A percentile compares a stretch with the other conserved stretches of the same genome.
These are phyloP conservation scores for Middelhovenomyces tepae DNA, from an alignment of 805 yeast genomes.

Conservation along the genomic window DNA sequence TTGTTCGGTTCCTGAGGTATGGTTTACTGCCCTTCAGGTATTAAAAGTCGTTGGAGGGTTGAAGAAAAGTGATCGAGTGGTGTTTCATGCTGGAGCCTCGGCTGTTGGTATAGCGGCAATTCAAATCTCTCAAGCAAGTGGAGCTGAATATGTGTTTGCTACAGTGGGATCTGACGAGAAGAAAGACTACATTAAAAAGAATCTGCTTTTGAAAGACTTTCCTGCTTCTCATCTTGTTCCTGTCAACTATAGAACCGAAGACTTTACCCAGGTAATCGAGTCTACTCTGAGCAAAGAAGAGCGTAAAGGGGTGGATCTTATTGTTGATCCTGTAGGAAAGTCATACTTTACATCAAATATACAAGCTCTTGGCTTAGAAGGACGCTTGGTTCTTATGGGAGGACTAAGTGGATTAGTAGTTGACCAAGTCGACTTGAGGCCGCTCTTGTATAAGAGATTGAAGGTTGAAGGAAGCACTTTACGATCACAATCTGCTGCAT, in stretches of 20 bases:
- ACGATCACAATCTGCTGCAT: constrained; percentile 20
- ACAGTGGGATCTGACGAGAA: constrained; percentile 26
- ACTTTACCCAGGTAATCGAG: constrained; percentile 20
- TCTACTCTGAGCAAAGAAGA: constrained; percentile 9
- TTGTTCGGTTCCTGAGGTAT: constrained; percentile 28
- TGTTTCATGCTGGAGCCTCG: constrained; percentile 30
- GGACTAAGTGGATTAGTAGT: constrained; percentile 19
- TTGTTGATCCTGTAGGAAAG: constrained; percentile 27
- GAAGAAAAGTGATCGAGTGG: constrained; percentile 22
- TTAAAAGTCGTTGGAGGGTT: constrained; percentile 24
- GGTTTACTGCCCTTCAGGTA: constrained; percentile 32
- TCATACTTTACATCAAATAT: constrained; percentile 18
- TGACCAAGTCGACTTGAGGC: constrained; percentile 16
- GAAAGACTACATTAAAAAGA: constrained; percentile 14
- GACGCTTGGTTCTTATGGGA: constrained; percentile 22
- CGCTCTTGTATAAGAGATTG: constrained; percentile 21
- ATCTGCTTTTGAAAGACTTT: constrained; percentile 16
- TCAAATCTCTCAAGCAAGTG: constrained; percentile 31
- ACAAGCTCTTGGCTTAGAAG: constrained; percentile 20
- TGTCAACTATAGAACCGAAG: constrained; percentile 21
- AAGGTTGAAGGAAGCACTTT: constrained; percentile 24
- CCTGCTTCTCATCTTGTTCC: constrained; percentile 21
- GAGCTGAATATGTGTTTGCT: constrained; percentile 28
- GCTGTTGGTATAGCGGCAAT: constrained; percentile 29
- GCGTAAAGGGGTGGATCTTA: constrained; percentile 24